These are phyloP conservation scores for Dorcoceras hygrometricum DNA, from an alignment of 257 asterid genomes.

Conservation along the genomic window DNA sequence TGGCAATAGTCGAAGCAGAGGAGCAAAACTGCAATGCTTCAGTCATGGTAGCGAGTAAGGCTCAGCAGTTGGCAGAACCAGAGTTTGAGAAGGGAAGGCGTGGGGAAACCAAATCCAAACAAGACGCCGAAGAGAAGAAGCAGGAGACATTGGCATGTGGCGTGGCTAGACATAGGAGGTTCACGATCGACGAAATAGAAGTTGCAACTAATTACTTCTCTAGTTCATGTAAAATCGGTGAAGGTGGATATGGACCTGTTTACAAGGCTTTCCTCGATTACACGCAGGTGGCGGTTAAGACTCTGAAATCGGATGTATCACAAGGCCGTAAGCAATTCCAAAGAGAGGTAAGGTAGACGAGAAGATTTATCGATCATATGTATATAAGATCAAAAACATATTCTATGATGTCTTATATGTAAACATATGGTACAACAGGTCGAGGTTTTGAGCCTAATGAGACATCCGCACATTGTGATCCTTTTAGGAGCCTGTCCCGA, in stretches of 20 bases:
- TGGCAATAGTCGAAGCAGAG: slow-evolving; percentile 61
- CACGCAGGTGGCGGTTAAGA: slow-evolving; percentile 44
- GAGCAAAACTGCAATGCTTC: slow-evolving; percentile 68
- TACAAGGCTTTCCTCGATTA: slow-evolving; percentile 68
- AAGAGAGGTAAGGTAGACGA: slow-evolving; percentile 53
- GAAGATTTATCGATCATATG: too few relatives aligned
- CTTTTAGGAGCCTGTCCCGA: slow-evolving; percentile 95
- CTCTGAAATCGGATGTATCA: slow-evolving; percentile 65
- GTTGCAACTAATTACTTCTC: slow-evolving; percentile 66
- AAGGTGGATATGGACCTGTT: slow-evolving; percentile 98
- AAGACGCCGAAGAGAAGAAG: slow-evolving; percentile 58
- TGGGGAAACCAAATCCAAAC: slow-evolving; percentile 53
- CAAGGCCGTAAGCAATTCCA: slow-evolving; percentile 83
- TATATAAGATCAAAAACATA: slow-evolving; percentile 38
- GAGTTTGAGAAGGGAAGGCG: slow-evolving; percentile 58
- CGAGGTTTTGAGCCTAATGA: slow-evolving; percentile 74
- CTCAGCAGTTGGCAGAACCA: slow-evolving; percentile 65
- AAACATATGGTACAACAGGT: slow-evolving; percentile 43
- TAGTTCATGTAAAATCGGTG: slow-evolving; percentile 68
- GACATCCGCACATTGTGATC: slow-evolving; percentile 95
- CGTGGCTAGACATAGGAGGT: slow-evolving; percentile 51
- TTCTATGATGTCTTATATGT: neutral
- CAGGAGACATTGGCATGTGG: slow-evolving; percentile 46
- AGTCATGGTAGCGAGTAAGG: slow-evolving; percentile 66
- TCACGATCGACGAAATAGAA: slow-evolving; percentile 62